phyloP scores from a whole-genome alignment of 2,329 filamentous ascomycete genomes.

The Clonostachys solani region DNA sequence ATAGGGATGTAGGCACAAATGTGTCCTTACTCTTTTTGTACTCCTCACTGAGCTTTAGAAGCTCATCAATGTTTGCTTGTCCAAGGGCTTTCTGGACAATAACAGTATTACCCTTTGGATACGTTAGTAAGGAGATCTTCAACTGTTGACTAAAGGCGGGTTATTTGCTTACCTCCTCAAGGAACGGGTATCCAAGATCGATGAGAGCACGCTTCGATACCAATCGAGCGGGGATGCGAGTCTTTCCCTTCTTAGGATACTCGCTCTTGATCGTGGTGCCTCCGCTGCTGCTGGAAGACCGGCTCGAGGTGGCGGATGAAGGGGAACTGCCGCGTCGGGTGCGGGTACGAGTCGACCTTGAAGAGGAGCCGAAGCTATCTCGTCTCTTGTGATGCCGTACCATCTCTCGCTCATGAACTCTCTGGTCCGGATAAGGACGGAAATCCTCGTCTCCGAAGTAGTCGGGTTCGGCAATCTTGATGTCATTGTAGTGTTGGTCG shows the following conservation, averaged over 20 bases:
- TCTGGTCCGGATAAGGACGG: constrained; percentile 51
- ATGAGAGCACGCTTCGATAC: constrained; percentile 78
- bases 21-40: constrained; percentile 55
- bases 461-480: constrained; percentile 63
- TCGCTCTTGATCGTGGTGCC: constrained; percentile 52
- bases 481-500: constrained; percentile 59
- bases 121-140: constrained; percentile 1
- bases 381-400: constrained; percentile 43
- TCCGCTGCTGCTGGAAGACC: constrained; percentile 39
- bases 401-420: constrained; percentile 58
- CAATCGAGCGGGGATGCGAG: constrained; percentile 75
- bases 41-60: constrained; percentile 77
- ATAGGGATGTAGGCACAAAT: constrained; percentile 4
- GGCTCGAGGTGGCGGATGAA: constrained; percentile 38
- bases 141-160: neutral
- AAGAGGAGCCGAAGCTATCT: constrained; percentile 7
- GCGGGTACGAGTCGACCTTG: constrained; percentile 23
- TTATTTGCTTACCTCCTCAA: constrained; percentile 66
- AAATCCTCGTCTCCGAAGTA: constrained; percentile 70
- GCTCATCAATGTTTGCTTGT: constrained; percentile 86
- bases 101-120: constrained; percentile 66
- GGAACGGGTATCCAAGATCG: constrained; percentile 80
- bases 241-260: constrained; percentile 83
- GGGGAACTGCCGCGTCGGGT: constrained; percentile 35
- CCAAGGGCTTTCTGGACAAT: constrained; percentile 81